Evolutionary conservation across 2,329 filamentous ascomycete genomes (phyloP), one percentile per base, ranked within the genome.

Genomic region (Aspergillus versicolor): DNA sequence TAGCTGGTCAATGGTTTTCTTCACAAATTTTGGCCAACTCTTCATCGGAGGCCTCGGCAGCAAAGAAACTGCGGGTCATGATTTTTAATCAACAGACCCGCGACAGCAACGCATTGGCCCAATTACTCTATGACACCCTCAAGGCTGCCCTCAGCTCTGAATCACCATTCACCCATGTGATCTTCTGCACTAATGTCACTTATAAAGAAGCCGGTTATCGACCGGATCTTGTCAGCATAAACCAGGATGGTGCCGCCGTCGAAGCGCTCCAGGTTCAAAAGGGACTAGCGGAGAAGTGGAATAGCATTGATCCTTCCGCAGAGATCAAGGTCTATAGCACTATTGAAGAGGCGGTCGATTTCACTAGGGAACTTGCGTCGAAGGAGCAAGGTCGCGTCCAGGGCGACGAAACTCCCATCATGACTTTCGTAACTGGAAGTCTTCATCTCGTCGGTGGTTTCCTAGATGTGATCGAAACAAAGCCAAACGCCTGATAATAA

Each of bases 21-120:
- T 75, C 75, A 7, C 76, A 80, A 47, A 67, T 82, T n/a, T 63
- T 67, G 65, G 65, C 71, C 15, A 72, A 73, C 44, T 71, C 72
- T 11, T 67, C 72, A 6, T 65, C 73, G 6, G 57, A 57, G n/a
- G 61, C 62, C 27, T 53, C 67, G 17, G 67, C 63, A 52, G 64
- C 59, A 49, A 69, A 67, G 52, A 74, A 78, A 44, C 71, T 77
- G 5, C 78, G 90, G 0, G 79, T 88, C 56, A 77, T 97, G 45
- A 82, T 97, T 47, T 97, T 97, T 80, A 97, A 97, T 73, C 93
- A 97, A 73, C 91, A 96, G 69, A 91, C 91, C 9, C 85, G 92
- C 32, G 87, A 96, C 67, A 89, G 90, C 5, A 76, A 79, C 4
- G 78, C 82, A 15, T 81, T 95, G 1, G 82, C 93, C 2, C 76